Base-by-base conservation (phyloP, 2,329 filamentous ascomycete genomes). In the Aspergillus aculeatus region DNA sequence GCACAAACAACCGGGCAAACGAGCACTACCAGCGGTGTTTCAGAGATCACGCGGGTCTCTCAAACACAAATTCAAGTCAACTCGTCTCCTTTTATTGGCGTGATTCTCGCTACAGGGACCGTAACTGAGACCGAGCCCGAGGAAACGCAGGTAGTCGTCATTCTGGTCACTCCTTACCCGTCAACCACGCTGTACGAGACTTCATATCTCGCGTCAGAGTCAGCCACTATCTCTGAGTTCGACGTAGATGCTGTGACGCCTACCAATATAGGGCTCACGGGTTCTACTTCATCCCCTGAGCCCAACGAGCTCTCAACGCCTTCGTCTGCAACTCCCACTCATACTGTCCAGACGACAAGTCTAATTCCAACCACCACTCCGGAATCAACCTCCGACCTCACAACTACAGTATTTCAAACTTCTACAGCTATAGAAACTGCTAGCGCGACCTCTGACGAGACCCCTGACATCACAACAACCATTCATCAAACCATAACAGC, bases 81-180 rank as follows among this genome's bases (percentile, higher is more conserved):
- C 16, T 19, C 52, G 24, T 31, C 11, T 4, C 38, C 53, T 6
- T 55, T 48, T 29, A 48, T 48, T 11, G 41, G 53, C 12, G 53
- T 55, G n/a, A 32, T 35, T 1, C n/a, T 24, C 16, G 38, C 35
- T 16, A 47, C 38, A 38, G 38, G n/a, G 4, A 53, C 32, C 7
- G 14, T 21, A 4, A 53, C 21, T 14, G 24, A 26, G 10, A 47
- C 11, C 2, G 23, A 21, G 24, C 11, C 52, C 19, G 38, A 24
- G 21, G 16, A 11, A 48, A 23, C n/a, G 5, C 41, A 55, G 11
- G 7, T 57, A 2, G 50, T 59, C 3, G 47, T 62, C 16, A 44
- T 65, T 19, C 31, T 57, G 21, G 47, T 60, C 31, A 60, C 61
- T 3, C 49, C 32, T 2, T 59, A 56, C 38, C 23, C 49, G 14